Evolutionary conservation across 2,329 filamentous ascomycete species (phyloP).

Genomic region (Fusarium paranaense): DNA sequence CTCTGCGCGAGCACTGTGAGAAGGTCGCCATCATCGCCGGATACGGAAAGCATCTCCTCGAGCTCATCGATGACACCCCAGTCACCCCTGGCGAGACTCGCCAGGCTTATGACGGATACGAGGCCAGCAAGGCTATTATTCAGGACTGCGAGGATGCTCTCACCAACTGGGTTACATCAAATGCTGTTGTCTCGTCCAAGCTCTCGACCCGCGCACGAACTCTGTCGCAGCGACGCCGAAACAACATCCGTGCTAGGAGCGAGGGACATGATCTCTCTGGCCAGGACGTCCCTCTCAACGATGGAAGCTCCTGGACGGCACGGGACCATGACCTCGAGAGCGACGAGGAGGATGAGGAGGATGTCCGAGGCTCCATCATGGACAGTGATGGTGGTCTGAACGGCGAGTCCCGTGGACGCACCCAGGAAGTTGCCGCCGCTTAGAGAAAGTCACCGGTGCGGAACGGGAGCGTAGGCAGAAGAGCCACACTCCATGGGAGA

Average conservation of each 20-base stretch:
- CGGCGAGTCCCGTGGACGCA: conserved; percentile 67
- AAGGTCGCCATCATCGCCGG: conserved; percentile 98
- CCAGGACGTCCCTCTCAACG: conserved; percentile 83
- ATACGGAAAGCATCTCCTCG: conserved; percentile 97
- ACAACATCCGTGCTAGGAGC: conserved; percentile 74
- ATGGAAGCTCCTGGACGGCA: conserved; percentile 86
- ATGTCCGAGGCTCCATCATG: conserved; percentile 60
- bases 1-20: conserved; percentile 95
- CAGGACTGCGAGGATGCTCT: conserved; percentile 98
- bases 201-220: conserved; percentile 89
- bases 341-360: conserved; percentile 73
- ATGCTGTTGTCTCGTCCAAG: conserved; percentile 88
- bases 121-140: conserved; percentile 98
- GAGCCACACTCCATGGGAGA: not conserved
- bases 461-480: conserved; percentile 11
- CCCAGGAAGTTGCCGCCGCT: conserved; percentile 62
- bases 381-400: conserved; percentile 66
- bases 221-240: conserved; percentile 84
- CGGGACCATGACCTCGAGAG: conserved; percentile 73
- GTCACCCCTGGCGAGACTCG: conserved; percentile 98
- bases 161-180: conserved; percentile 95
- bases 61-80: conserved; percentile 95
- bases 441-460: conserved; percentile 45
- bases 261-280: conserved; percentile 85
- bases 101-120: conserved; percentile 95